These are phyloP conservation scores for Ilex aquifolium DNA, from an alignment of 257 asterid genomes.

Conservation along the genomic window DNA sequence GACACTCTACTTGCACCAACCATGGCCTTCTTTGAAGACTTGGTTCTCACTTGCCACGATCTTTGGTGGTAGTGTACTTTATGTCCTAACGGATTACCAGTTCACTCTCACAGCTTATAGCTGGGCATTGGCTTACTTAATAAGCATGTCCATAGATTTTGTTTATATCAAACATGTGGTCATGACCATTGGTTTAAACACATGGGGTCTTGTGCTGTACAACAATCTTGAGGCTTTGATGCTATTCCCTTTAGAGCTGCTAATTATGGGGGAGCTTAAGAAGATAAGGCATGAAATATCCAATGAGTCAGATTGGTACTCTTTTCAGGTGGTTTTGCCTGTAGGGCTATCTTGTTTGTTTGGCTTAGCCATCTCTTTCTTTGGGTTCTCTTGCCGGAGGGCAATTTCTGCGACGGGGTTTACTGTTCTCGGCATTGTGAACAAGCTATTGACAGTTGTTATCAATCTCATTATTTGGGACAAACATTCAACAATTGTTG, in stretches of 20 bases:
- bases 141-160: slow-evolving; percentile 94
- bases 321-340: slow-evolving; percentile 71
- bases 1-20: slow-evolving; percentile 81
- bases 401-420: slow-evolving; percentile 94
- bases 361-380: slow-evolving; percentile 88
- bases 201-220: slow-evolving; percentile 95
- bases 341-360: slow-evolving; percentile 83
- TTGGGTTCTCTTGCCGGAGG: slow-evolving; percentile 90
- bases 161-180: slow-evolving; percentile 95
- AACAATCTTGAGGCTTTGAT: slow-evolving; percentile 92
- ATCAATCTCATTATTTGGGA: slow-evolving; percentile 88
- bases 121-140: slow-evolving; percentile 87
- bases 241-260: slow-evolving; percentile 83
- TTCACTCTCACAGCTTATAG: slow-evolving; percentile 75
- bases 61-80: slow-evolving; percentile 83
- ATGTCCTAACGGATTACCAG: slow-evolving; percentile 81
- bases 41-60: slow-evolving; percentile 79
- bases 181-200: slow-evolving; percentile 84
- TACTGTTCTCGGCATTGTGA: slow-evolving; percentile 93
- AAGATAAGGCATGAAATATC: slow-evolving; percentile 68
- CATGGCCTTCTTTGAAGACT: slow-evolving; percentile 79
- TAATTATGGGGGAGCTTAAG: slow-evolving; percentile 90
- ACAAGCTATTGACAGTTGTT: slow-evolving; percentile 86
- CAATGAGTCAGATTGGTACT: slow-evolving; percentile 69
- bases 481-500: slow-evolving; percentile 75